phyloP scores from a whole-genome alignment of 2,329 filamentous ascomycete genomes.

The Botryosphaeria agaves region DNA sequence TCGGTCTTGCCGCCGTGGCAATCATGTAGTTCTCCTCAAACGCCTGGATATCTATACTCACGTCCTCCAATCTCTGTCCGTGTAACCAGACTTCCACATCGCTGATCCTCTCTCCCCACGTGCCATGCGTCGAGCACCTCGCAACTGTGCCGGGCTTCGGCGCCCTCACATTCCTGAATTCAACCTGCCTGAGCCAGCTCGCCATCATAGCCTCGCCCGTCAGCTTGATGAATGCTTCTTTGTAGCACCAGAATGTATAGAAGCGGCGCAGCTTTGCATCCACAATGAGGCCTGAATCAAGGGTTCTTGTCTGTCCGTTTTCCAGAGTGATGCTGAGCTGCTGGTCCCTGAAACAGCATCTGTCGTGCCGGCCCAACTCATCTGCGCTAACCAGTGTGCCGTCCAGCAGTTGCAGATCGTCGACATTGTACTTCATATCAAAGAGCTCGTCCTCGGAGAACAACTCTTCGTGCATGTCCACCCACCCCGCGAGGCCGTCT shows the following conservation, averaged over 20 bases:
- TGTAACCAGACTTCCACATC: constrained; percentile 34
- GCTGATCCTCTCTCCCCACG: constrained; percentile 27
- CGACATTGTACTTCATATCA: constrained; percentile 40
- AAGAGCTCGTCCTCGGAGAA: constrained; percentile 44
- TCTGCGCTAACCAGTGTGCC: constrained; percentile 21
- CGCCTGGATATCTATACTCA: constrained; percentile 38
- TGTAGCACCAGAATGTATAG: constrained; percentile 60
- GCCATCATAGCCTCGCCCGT: constrained; percentile 63
- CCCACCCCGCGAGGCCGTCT: constrained; percentile 47
- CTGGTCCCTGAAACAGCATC: constrained; percentile 21
- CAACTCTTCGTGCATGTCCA: constrained; percentile 56
- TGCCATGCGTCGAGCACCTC: constrained; percentile 24
- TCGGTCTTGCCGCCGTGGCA: constrained; percentile 29
- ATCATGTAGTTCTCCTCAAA: constrained; percentile 43
- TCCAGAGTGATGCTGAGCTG: constrained; percentile 19
- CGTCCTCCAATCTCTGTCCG: constrained; percentile 29
- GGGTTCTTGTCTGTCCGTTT: constrained; percentile 15
- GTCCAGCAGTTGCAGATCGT: constrained; percentile 24
- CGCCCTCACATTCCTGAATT: constrained; percentile 47
- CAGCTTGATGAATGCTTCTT: constrained; percentile 67
- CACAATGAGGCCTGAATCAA: constrained; percentile 28
- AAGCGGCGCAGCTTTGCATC: constrained; percentile 51
- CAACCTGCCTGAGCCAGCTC: constrained; percentile 51
- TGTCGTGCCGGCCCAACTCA: constrained; percentile 24
- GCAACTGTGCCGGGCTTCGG: constrained; percentile 27